Percentiles rank a stretch among this genome's conserved stretches.
Evolutionary conservation across 371 early-diverging fungal species (phyloP).

Genomic region (Saksenaea vasiformis): DNA sequence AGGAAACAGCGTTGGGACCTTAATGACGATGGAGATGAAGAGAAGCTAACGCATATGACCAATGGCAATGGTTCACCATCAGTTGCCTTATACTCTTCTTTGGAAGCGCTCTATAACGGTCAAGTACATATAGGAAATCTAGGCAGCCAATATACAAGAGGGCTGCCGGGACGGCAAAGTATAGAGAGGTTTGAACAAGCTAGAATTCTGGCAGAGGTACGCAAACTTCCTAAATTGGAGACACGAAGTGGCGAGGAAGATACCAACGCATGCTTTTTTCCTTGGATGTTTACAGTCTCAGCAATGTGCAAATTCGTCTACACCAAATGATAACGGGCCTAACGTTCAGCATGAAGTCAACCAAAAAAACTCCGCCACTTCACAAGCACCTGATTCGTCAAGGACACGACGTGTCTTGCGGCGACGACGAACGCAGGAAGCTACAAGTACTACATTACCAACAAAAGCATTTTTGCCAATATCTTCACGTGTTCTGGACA

Average conservation of each 20-base stretch:
- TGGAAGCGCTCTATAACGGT: conserved; percentile 12
- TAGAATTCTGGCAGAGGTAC: conserved; percentile 10
- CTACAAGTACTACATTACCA: conserved; percentile 1
- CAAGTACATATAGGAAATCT: conserved; percentile 9
- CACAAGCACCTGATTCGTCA: not conserved
- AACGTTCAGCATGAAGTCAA: not conserved
- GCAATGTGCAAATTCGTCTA: not conserved
- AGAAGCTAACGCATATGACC: not conserved
- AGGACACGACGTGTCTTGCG: conserved; percentile 5
- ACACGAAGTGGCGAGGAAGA: not conserved
- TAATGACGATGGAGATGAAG: not conserved
- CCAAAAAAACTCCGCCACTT: conserved; percentile 1
- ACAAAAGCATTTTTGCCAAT: conserved; percentile 13
- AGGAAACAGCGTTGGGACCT: not conserved
- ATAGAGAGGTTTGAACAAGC: conserved; percentile 15
- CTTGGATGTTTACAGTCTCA: not conserved
- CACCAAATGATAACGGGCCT: not conserved
- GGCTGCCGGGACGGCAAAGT: conserved; percentile 13
- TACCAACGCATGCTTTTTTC: not conserved
- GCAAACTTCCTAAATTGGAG: not conserved
- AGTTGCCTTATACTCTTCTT: conserved; percentile 7
- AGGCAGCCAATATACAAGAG: conserved; percentile 15
- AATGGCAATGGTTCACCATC: conserved; percentile 2
- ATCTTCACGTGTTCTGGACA: conserved; percentile 10
- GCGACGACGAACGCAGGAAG: not conserved